These are phyloP conservation scores for Metrosideros polymorpha DNA, from an alignment of 441 rosid species.

Conservation along the genomic window DNA sequence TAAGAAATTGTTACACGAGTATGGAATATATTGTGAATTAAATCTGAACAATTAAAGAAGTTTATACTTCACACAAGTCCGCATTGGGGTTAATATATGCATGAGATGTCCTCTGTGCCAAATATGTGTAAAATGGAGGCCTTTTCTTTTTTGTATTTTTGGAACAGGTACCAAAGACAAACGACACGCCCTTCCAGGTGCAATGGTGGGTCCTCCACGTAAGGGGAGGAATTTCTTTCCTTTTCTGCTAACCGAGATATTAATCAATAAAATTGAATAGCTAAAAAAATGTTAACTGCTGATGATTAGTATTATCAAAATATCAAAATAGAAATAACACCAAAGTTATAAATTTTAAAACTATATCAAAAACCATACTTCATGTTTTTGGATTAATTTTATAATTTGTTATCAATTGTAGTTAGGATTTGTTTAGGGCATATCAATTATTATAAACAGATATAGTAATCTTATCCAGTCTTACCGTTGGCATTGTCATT, in stretches of 20 bases:
- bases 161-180: neutral
- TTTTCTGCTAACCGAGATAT: neutral
- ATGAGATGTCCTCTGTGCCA: neutral
- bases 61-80: no score
- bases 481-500: neutral
- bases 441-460: neutral
- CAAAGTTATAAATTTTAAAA: neutral
- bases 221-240: neutral
- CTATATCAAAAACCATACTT: neutral
- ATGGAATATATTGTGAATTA: neutral
- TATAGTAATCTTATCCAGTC: no score
- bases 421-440: neutral
- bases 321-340: neutral
- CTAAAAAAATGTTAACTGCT: neutral
- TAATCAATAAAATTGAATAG: neutral
- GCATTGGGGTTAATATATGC: neutral
- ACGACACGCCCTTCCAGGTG: no score
- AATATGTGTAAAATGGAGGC: neutral
- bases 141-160: neutral
- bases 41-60: no score
- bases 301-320: neutral
- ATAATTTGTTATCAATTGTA: neutral
- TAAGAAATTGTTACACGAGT: neutral
- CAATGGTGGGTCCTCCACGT: neutral
- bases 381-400: neutral